phyloP scores from a whole-genome alignment of 179 eudicot genomes.

The Drosera spatulata region DNA sequence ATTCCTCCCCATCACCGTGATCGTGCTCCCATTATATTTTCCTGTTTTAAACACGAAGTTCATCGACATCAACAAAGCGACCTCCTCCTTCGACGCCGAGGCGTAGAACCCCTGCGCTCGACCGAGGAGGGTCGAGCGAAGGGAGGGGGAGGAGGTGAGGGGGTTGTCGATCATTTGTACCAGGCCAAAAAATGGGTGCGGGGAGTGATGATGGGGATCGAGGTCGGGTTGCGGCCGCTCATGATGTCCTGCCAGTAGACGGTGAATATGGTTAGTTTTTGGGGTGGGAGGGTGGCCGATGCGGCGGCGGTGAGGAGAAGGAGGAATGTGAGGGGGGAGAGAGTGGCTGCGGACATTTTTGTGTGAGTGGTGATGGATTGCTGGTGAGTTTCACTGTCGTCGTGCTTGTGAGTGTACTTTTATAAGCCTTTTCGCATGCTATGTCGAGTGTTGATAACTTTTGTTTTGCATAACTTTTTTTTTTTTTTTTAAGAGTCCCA shows the following conservation, averaged over 20 bases:
- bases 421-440: too few species aligned
- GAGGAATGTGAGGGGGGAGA: too few species aligned
- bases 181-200: slow-evolving; percentile 5
- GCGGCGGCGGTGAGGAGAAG: too few species aligned
- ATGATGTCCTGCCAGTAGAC: slow-evolving; percentile 56
- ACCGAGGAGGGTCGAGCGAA: slow-evolving; percentile 22
- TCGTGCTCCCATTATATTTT: slow-evolving; percentile 29
- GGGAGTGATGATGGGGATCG: slow-evolving; percentile 8
- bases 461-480: too few species aligned
- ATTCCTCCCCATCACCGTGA: slow-evolving; percentile 16
- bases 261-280: slow-evolving; percentile 21
- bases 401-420: too few species aligned
- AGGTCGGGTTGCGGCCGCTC: slow-evolving; percentile 31
- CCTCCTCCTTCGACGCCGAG: slow-evolving; percentile 13
- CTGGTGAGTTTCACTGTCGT: too few species aligned
- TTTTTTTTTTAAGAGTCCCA: too few species aligned
- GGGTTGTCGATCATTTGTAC: slow-evolving; percentile 14
- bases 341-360: too few species aligned
- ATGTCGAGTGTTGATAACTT: too few species aligned
- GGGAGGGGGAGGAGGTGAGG: slow-evolving; percentile 7
- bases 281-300: too few species aligned
- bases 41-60: slow-evolving; percentile 21
- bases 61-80: slow-evolving; percentile 13
- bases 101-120: slow-evolving; percentile 28
- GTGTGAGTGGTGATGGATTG: too few species aligned